Evolutionary conservation across 345 rosid species (phyloP).

Genomic region (Aquilaria yunnanensis): DNA sequence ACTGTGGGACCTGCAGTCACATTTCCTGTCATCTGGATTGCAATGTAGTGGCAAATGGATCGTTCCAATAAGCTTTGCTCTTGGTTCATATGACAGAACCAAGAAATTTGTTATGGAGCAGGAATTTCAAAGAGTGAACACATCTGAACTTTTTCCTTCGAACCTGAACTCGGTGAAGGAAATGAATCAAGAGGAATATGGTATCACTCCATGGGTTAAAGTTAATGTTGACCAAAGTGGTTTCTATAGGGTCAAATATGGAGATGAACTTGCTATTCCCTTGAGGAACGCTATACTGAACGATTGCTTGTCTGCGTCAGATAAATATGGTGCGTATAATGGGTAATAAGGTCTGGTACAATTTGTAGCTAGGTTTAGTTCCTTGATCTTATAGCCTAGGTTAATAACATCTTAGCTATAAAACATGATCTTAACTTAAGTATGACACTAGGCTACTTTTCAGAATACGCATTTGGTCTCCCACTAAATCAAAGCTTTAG

Average conservation of each 20-base stretch:
- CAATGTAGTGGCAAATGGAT: conserved; percentile 28
- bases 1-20: conserved; percentile 19
- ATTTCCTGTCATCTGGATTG: conserved; percentile 21
- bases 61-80: conserved; percentile 28
- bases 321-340: too few species aligned
- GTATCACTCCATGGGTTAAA: conserved; percentile 27
- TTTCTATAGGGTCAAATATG: conserved; percentile 35
- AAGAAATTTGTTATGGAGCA: conserved; percentile 31
- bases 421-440: too few species aligned
- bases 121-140: conserved; percentile 21
- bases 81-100: conserved; percentile 21
- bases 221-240: conserved; percentile 39
- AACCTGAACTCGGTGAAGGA: conserved; percentile 6
- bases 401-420: too few species aligned
- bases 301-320: too few species aligned
- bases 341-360: too few species aligned
- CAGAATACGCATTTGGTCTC: too few species aligned
- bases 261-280: conserved; percentile 20
- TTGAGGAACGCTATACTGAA: too few species aligned
- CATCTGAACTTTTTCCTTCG: conserved; percentile 20
- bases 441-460: too few species aligned
- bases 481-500: too few species aligned
- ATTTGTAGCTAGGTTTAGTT: too few species aligned
- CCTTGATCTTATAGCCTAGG: too few species aligned
- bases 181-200: background rate